Conservation (phyloP, 768 basidiomycete genomes). For the Nidularia sp. region DNA sequence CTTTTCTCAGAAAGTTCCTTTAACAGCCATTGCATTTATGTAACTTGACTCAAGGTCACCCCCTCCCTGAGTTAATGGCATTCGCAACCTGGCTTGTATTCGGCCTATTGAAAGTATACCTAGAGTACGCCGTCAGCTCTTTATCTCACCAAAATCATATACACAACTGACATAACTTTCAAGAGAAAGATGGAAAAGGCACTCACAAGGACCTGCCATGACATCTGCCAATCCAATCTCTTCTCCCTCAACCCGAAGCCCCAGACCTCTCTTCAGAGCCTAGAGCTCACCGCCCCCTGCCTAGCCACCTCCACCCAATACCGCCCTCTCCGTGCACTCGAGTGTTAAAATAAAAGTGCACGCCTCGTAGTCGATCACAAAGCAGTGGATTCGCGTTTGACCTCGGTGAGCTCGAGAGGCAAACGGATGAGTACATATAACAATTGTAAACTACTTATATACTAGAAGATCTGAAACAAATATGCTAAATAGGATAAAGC, state of each 20-base stretch:
- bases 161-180: not conserved
- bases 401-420: no score
- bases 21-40: no score
- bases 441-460: no score
- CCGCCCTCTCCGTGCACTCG: constrained; percentile 49
- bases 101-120: constrained; percentile 74
- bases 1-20: no score
- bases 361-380: no score
- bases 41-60: constrained; percentile 44
- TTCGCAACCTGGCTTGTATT: constrained; percentile 75
- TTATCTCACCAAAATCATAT: not conserved
- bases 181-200: constrained; percentile 1
- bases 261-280: constrained; percentile 37
- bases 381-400: no score
- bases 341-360: constrained; percentile 13
- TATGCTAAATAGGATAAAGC: no score
- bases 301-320: constrained; percentile 31
- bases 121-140: constrained; percentile 16
- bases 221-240: constrained; percentile 59
- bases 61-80: constrained; percentile 66
- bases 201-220: constrained; percentile 68
- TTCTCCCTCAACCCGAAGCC: constrained; percentile 55
- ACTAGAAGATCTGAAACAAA: no score
- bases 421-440: no score
- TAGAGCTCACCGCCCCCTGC: constrained; percentile 33